phyloP scores from a whole-genome alignment of 208 protist species.

The Wallacemonas sp. region DNA sequence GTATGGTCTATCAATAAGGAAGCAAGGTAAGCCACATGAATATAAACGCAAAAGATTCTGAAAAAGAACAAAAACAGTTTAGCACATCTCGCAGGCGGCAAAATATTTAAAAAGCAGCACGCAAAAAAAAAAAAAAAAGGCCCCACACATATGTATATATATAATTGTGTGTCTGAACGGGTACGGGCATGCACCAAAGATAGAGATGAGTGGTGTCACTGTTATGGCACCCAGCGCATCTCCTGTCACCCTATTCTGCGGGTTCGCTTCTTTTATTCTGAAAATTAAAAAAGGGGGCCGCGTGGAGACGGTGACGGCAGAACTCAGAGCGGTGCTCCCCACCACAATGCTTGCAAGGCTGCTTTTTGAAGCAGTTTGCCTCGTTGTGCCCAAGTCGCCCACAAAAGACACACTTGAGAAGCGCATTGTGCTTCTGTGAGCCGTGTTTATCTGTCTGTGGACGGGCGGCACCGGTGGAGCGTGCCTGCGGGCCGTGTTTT shows the following conservation, averaged over 20 bases:
- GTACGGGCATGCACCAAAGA: too few species aligned
- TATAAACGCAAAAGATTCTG: too few species aligned
- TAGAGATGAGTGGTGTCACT: too few species aligned
- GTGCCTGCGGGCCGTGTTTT: too few species aligned
- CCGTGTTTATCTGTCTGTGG: slow-evolving; percentile 31
- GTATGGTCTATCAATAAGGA: too few species aligned
- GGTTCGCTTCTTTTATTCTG: not conserved
- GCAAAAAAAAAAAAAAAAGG: too few species aligned
- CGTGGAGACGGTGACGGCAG: slow-evolving; percentile 55
- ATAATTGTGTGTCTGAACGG: too few species aligned
- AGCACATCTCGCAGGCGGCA: too few species aligned
- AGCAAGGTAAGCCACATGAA: too few species aligned
- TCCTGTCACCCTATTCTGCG: not conserved
- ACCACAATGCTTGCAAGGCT: slow-evolving; percentile 90
- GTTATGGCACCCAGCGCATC: not conserved
- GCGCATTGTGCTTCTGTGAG: slow-evolving; percentile 76
- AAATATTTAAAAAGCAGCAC: too few species aligned
- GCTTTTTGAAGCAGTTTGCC: slow-evolving; percentile 70
- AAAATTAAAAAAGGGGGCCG: slow-evolving; percentile 32
- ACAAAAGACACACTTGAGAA: slow-evolving; percentile 85
- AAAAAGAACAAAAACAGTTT: too few species aligned
- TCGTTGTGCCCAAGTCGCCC: slow-evolving; percentile 84
- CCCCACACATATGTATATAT: too few species aligned
- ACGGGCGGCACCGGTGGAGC: not conserved
- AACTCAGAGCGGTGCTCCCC: slow-evolving; percentile 81